A percentile compares a stretch with the other conserved stretches of the same genome.
phyloP scores from a whole-genome alignment of 2,329 filamentous ascomycete species.

The Aspergillus sergii region DNA sequence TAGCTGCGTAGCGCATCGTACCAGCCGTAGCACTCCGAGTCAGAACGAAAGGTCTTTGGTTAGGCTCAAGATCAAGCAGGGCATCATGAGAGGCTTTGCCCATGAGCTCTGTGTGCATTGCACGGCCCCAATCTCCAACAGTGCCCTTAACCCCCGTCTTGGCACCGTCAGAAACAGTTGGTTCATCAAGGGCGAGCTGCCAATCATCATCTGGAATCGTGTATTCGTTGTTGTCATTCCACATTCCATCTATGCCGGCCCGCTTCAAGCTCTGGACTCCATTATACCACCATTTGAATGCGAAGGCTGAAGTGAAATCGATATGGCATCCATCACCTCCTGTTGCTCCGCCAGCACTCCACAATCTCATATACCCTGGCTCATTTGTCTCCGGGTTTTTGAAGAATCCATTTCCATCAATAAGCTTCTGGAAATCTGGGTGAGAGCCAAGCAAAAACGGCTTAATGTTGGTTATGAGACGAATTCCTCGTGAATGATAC shows the following conservation, averaged over 20 bases:
- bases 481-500: conserved; percentile 66
- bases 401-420: conserved; percentile 64
- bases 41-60: conserved; percentile 66
- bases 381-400: conserved; percentile 57
- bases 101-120: conserved; percentile 70
- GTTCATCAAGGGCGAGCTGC: conserved; percentile 60
- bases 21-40: conserved; percentile 72
- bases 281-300: conserved; percentile 72
- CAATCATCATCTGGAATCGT: conserved; percentile 67
- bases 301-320: conserved; percentile 69
- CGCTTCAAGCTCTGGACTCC: conserved; percentile 65
- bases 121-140: conserved; percentile 70
- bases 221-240: conserved; percentile 82
- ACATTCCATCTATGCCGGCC: conserved; percentile 71
- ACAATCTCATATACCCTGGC: conserved; percentile 64
- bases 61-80: conserved; percentile 59
- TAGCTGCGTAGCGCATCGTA: conserved; percentile 70
- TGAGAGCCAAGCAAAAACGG: conserved; percentile 70
- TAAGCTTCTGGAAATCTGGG: conserved; percentile 65
- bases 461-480: conserved; percentile 72
- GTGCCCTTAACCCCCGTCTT: conserved; percentile 46
- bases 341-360: conserved; percentile 72
- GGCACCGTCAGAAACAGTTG: conserved; percentile 40
- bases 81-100: conserved; percentile 72
- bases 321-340: conserved; percentile 71